These are phyloP conservation scores for Suhomyces chickasaworum DNA, from an alignment of 1,139 yeast genomes.

Conservation along the genomic window DNA sequence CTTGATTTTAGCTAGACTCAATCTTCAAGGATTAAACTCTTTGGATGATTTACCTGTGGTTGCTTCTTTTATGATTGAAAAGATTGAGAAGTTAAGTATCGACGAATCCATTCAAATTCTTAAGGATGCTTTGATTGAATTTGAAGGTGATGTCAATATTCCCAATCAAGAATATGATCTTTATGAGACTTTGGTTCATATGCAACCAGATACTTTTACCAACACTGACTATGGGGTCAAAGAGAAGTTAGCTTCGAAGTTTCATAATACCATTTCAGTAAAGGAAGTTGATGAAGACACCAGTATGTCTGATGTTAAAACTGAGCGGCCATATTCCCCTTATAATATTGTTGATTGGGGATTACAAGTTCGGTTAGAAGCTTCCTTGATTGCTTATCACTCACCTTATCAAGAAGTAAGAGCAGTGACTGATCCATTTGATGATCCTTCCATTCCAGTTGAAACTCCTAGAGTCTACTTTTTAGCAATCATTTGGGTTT, in stretches of 20 bases:
- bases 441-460: slow-evolving; percentile 49
- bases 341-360: slow-evolving; percentile 19
- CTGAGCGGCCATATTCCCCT: slow-evolving; percentile 12
- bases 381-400: slow-evolving; percentile 45
- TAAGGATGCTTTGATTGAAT: slow-evolving; percentile 21
- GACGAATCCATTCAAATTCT: slow-evolving; percentile 27
- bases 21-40: slow-evolving; percentile 26
- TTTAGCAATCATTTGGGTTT: slow-evolving; percentile 57
- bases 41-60: slow-evolving; percentile 31
- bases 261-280: slow-evolving; percentile 15
- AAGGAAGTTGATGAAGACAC: slow-evolving; percentile 17
- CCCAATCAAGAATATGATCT: slow-evolving; percentile 19
- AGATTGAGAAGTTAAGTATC: slow-evolving; percentile 25
- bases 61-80: slow-evolving; percentile 34
- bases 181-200: slow-evolving; percentile 10
- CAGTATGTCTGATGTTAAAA: slow-evolving; percentile 27
- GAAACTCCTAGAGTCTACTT: slow-evolving; percentile 62
- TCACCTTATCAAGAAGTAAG: slow-evolving; percentile 70
- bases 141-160: slow-evolving; percentile 26
- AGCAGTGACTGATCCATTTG: slow-evolving; percentile 54
- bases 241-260: slow-evolving; percentile 3
- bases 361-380: slow-evolving; percentile 21
- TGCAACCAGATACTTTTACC: slow-evolving; percentile 19
- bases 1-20: slow-evolving; percentile 27
- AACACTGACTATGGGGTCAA: slow-evolving; percentile 8